A percentile compares a stretch with the other conserved stretches of the same genome.
These are phyloP conservation scores for Aquilaria agallochum DNA, from an alignment of 441 rosid genomes.

Conservation along the genomic window DNA sequence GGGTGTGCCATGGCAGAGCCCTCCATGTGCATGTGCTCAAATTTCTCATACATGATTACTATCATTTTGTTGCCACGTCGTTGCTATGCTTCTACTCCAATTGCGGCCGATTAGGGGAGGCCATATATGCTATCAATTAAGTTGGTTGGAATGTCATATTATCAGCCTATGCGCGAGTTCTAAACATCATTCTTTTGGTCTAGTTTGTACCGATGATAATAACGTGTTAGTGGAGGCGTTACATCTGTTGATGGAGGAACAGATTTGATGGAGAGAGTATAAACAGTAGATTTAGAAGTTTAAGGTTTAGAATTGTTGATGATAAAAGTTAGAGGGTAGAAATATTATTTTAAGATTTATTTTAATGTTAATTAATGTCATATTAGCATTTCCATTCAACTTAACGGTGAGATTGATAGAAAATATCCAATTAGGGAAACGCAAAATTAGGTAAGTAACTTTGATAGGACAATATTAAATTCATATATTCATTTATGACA, in stretches of 20 bases:
- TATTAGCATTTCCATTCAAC: too few species aligned
- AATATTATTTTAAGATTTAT: too few species aligned
- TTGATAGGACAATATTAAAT: too few species aligned
- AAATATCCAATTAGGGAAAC: too few species aligned
- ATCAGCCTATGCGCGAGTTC: constrained; percentile 37
- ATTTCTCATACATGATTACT: constrained; percentile 36
- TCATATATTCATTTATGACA: too few species aligned
- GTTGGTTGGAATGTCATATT: constrained; percentile 57
- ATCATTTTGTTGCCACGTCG: constrained; percentile 46
- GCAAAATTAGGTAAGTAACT: too few species aligned
- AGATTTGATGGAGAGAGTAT: too few species aligned
- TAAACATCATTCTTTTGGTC: not conserved
- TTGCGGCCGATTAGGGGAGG: constrained; percentile 38
- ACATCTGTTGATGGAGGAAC: constrained; percentile 25
- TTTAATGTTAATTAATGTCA: too few species aligned
- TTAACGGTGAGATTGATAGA: too few species aligned
- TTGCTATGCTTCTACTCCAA: constrained; percentile 52
- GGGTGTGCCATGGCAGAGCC: constrained; percentile 37
- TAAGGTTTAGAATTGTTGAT: too few species aligned
- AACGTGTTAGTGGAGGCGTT: constrained; percentile 26
- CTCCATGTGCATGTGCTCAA: constrained; percentile 59
- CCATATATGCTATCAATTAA: constrained; percentile 40
- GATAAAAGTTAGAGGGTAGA: too few species aligned
- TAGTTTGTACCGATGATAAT: constrained; percentile 7
- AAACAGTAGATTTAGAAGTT: too few species aligned